Percentiles rank a stretch among this genome's conserved stretches.
These are phyloP conservation scores for Hypericum androsaemum DNA, from an alignment of 345 rosid genomes.

Conservation along the genomic window DNA sequence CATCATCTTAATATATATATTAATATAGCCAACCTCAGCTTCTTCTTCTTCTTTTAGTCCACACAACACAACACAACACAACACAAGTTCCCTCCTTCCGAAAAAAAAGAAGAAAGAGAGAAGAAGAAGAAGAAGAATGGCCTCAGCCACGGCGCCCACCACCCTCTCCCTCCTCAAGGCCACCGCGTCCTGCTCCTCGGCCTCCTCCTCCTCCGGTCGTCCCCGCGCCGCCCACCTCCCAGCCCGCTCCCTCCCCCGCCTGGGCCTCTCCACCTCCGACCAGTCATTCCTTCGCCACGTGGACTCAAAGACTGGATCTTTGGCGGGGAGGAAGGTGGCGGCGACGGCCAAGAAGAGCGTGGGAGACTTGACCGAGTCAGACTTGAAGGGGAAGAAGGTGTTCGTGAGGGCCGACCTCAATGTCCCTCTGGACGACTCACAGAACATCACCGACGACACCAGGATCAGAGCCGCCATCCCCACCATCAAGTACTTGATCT, in stretches of 20 bases:
- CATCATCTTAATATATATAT: conserved; percentile 5
- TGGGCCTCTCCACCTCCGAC: conserved; percentile 56
- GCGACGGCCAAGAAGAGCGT: conserved; percentile 88
- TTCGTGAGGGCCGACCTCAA: conserved; percentile 90
- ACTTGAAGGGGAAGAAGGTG: conserved; percentile 90
- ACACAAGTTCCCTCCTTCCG: no score
- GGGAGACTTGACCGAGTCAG: conserved; percentile 58
- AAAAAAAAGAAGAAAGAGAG: no score
- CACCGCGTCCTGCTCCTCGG: conserved; percentile 28
- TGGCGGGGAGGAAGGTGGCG: not conserved
- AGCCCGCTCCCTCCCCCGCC: conserved; percentile 26
- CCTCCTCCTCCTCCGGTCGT: conserved; percentile 26
- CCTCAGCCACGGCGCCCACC: conserved; percentile 59
- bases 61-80: not conserved
- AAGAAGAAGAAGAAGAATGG: no score
- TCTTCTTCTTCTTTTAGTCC: not conserved
- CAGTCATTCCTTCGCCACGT: conserved; percentile 40
- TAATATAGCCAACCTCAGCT: conserved; percentile 3
- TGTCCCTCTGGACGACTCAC: conserved; percentile 86
- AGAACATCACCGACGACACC: conserved; percentile 91
- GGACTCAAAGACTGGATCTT: conserved; percentile 31
- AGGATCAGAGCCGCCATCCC: conserved; percentile 90
- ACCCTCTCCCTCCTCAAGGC: conserved; percentile 53
- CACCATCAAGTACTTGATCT: conserved; percentile 83
- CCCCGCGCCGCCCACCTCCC: conserved; percentile 38